Evolutionary conservation across 1,284 basidiomycete species (phyloP).

Genomic region (Cerioporus squamosus): DNA sequence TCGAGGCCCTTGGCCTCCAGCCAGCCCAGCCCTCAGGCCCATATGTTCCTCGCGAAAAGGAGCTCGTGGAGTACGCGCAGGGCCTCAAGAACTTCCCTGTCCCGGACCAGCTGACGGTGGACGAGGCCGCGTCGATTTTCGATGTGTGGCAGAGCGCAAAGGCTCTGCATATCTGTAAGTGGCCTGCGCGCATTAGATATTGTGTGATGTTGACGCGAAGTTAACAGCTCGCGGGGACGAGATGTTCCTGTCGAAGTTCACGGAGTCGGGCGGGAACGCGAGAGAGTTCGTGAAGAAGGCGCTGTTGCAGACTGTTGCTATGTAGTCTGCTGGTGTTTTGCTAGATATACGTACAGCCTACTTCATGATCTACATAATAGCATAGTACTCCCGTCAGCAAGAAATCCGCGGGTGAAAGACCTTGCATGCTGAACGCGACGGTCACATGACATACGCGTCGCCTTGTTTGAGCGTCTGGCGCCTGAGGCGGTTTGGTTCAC

Average conservation of each 20-base stretch:
- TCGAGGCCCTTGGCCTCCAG: constrained; percentile 53
- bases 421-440: neutral
- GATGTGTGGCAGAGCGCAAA: constrained; percentile 70
- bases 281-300: constrained; percentile 79
- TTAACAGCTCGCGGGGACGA: constrained; percentile 49
- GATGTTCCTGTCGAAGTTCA: constrained; percentile 73
- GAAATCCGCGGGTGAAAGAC: neutral
- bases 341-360: constrained; percentile 10
- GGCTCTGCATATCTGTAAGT: constrained; percentile 53
- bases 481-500: constrained; percentile 10
- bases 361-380: neutral
- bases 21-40: constrained; percentile 45
- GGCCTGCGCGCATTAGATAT: neutral
- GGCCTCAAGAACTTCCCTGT: constrained; percentile 60
- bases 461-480: constrained; percentile 1
- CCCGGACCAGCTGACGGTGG: constrained; percentile 58
- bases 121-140: constrained; percentile 71
- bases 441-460: constrained; percentile 24
- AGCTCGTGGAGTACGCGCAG: constrained; percentile 52
- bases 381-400: neutral
- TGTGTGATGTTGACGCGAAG: no score
- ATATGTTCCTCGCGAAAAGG: constrained; percentile 52
- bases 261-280: constrained; percentile 73
- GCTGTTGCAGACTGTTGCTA: constrained; percentile 44
- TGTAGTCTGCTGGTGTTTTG: constrained; percentile 6